Base-by-base conservation (phyloP, 2,329 filamentous ascomycete species). In the Chaetomiaceae sp. region DNA sequence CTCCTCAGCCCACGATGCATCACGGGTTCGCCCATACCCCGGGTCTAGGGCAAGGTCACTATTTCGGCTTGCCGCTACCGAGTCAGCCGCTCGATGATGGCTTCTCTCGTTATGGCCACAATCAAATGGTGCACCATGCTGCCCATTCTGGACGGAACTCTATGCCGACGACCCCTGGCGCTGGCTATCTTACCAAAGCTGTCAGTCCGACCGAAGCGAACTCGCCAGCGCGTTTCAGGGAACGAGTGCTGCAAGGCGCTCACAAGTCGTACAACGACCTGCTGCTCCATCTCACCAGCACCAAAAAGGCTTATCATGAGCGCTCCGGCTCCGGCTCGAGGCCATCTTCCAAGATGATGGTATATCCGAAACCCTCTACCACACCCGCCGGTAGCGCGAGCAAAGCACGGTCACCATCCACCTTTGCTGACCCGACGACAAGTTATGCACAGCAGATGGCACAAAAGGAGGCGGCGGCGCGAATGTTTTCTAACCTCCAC, bases 241-340 rank as follows among this genome's bases (percentile, higher is more conserved):
- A 90, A 58, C 85, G 82, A 58, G 80, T 81, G 2, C 70, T 90
- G 21, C 74, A 79, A 13, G 84, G 83, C 71, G 87, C 87, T n/a
- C 85, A 90, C 65, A 77, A 77, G 59, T 79, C 85, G 29, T 91
- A 91, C 67, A 75, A 87, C 43, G 84, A 89, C 58, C 75, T 92
- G 7, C 71, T 91, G 3, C 71, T 81, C 9, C 82, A 81, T 58
- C 73, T 88, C 6, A 82, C 87, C 56, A 77, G 81, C 48, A 74
- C 73, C 18, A 83, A 81, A 53, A 83, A 75, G 61, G 67, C 72
- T 2, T 70, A 71, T 9, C 66, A 71, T 16, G 65, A 66, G 16
- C 73, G 72, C 56, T 64, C 65, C 18, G 66, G 67, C 21, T 67
- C 70, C 36, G 66, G 67, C 5, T 64, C 71, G 8, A 69, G 69